Percentiles rank a stretch among this genome's conserved stretches.
These are phyloP conservation scores for Chloris gayana DNA, from an alignment of 176 grass and related monocot species.

Conservation along the genomic window DNA sequence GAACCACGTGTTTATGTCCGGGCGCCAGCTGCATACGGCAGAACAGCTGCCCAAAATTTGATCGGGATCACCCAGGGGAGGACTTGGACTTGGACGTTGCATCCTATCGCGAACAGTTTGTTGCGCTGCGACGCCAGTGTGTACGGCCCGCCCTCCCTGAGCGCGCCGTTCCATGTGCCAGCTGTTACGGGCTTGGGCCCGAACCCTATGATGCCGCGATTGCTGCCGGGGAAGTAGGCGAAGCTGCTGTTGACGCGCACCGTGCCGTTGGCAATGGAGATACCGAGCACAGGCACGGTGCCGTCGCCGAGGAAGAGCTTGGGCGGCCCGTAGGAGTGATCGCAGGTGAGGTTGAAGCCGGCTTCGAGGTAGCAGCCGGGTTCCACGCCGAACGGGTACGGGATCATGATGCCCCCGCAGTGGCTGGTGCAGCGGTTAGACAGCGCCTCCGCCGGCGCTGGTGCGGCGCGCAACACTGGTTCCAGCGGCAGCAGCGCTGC, in stretches of 20 bases:
- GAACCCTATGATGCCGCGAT: too few relatives aligned
- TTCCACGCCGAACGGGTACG: constrained; percentile 63
- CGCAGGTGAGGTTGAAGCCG: constrained; percentile 59
- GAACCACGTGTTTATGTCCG: too few relatives aligned
- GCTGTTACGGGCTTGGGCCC: too few relatives aligned
- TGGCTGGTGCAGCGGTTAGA: neutral
- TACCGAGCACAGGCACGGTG: constrained; percentile 44
- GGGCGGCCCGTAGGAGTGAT: constrained; percentile 29
- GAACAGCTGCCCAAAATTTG: too few relatives aligned
- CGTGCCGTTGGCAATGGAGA: constrained; percentile 22
- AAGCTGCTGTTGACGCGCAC: constrained; percentile 17
- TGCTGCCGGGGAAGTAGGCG: too few relatives aligned
- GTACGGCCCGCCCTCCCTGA: too few relatives aligned
- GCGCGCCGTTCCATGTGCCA: too few relatives aligned
- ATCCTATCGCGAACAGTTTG: too few relatives aligned
- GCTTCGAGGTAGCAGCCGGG: constrained; percentile 28
- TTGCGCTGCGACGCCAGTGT: too few relatives aligned
- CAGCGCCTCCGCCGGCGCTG: neutral
- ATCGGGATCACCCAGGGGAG: neutral
- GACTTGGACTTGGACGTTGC: neutral
- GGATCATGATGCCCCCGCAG: constrained; percentile 51
- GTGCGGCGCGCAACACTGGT: too few relatives aligned
- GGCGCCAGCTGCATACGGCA: too few relatives aligned
- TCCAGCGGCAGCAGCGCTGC: too few relatives aligned
- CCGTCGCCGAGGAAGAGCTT: constrained; percentile 53